Conservation (phyloP, 2,329 filamentous ascomycete genomes). For the Sarocladiaceae sp. region DNA sequence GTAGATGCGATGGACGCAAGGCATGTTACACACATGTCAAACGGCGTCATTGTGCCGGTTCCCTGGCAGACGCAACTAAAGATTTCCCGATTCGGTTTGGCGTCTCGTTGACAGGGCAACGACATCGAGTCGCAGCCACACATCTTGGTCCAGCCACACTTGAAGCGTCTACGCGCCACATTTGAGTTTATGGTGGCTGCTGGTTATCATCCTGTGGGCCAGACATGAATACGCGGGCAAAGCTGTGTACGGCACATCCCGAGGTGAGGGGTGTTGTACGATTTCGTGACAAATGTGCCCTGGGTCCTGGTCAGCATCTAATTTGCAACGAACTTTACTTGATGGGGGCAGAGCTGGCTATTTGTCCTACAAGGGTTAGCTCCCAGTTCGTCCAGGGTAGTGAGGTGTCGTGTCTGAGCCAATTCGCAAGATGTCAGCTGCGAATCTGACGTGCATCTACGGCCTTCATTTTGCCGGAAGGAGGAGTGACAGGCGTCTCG, state of each 20-base stretch:
- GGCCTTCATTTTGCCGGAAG: no score
- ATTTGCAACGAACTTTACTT: background rate
- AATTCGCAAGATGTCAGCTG: no score
- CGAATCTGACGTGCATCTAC: no score
- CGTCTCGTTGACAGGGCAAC: slow-evolving; percentile 2
- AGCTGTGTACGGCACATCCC: no score
- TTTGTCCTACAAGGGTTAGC: no score
- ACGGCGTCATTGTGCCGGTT: background rate
- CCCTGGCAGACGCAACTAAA: background rate
- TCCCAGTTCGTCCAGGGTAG: background rate
- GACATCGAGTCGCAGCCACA: no score
- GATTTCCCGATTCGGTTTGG: slow-evolving; percentile 4
- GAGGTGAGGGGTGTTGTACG: no score
- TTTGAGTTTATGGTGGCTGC: background rate
- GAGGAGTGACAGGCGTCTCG: no score
- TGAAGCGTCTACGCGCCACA: background rate
- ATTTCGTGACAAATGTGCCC: no score
- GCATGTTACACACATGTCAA: background rate
- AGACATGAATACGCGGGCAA: no score
- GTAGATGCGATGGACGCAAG: background rate
- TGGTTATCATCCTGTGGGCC: background rate
- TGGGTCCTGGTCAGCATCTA: background rate
- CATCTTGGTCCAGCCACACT: background rate
- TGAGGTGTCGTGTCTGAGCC: no score
- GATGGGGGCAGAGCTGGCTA: background rate